Evolutionary conservation across 106 monocot species (phyloP).

Genomic region (Gastrodia elata): DNA sequence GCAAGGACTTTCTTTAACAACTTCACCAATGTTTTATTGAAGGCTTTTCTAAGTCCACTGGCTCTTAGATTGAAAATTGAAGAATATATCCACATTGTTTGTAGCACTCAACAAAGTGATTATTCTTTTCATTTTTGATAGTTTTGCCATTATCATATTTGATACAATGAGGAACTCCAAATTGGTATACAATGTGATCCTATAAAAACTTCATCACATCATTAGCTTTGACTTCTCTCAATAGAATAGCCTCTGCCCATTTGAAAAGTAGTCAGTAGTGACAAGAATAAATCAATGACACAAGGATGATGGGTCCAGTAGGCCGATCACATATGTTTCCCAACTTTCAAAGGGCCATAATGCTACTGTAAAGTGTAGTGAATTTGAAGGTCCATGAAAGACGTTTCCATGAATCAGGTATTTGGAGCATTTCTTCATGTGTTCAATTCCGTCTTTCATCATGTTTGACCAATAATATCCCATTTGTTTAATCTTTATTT

Average conservation of each 20-base stretch:
- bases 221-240: neutral
- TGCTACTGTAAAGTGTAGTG: neutral
- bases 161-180: neutral
- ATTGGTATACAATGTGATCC: neutral
- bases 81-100: neutral
- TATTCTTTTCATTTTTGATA: neutral
- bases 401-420: neutral
- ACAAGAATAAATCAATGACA: neutral
- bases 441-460: neutral
- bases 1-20: neutral
- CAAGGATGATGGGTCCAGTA: neutral
- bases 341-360: slow-evolving; percentile 5
- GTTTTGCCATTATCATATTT: neutral
- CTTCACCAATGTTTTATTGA: neutral
- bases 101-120: neutral
- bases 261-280: neutral
- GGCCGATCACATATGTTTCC: neutral
- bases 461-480: neutral
- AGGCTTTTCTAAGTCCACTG: neutral
- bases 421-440: neutral
- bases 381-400: neutral
- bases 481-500: neutral
- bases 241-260: neutral
- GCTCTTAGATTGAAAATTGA: neutral
- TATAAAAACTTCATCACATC: neutral